These are phyloP conservation scores for Epichloe baconii DNA, from an alignment of 2,329 filamentous ascomycete species.

Conservation along the genomic window DNA sequence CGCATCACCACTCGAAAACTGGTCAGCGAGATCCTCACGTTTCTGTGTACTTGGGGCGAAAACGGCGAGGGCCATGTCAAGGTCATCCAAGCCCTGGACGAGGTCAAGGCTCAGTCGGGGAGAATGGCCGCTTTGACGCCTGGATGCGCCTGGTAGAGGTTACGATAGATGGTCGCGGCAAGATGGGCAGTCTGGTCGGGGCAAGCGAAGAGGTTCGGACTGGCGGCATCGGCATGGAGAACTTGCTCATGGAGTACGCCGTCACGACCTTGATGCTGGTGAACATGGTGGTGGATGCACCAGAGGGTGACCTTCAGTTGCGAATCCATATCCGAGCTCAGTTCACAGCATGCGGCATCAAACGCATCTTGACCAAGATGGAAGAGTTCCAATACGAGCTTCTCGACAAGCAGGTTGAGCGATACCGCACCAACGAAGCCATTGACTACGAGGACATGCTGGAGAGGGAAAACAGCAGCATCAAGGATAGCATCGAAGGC, in stretches of 20 bases:
- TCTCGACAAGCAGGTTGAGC: constrained; percentile 95
- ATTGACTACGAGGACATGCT: constrained; percentile 98
- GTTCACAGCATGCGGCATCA: constrained; percentile 91
- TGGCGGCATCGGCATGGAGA: constrained; percentile 96
- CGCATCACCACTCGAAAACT: constrained; percentile 85
- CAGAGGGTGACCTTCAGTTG: constrained; percentile 77
- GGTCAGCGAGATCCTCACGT: constrained; percentile 91
- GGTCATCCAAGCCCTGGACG: constrained; percentile 85
- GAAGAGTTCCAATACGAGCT: constrained; percentile 96
- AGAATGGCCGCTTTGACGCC: constrained; percentile 91
- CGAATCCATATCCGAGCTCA: constrained; percentile 91
- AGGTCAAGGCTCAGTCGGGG: constrained; percentile 75
- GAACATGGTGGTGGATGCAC: constrained; percentile 92
- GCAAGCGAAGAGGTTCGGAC: constrained; percentile 93
- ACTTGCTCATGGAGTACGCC: constrained; percentile 96
- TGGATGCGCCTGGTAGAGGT: constrained; percentile 99
- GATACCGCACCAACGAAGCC: constrained; percentile 83
- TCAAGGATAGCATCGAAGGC: constrained; percentile 75
- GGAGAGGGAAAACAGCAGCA: constrained; percentile 78
- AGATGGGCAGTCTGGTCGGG: constrained; percentile 96
- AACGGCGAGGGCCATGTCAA: constrained; percentile 76
- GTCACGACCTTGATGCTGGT: constrained; percentile 88
- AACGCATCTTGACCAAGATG: constrained; percentile 91
- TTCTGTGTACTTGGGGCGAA: constrained; percentile 86
- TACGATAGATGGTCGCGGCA: constrained; percentile 89